Conservation (phyloP, 768 basidiomycete species). For the Postia placenta region DNA sequence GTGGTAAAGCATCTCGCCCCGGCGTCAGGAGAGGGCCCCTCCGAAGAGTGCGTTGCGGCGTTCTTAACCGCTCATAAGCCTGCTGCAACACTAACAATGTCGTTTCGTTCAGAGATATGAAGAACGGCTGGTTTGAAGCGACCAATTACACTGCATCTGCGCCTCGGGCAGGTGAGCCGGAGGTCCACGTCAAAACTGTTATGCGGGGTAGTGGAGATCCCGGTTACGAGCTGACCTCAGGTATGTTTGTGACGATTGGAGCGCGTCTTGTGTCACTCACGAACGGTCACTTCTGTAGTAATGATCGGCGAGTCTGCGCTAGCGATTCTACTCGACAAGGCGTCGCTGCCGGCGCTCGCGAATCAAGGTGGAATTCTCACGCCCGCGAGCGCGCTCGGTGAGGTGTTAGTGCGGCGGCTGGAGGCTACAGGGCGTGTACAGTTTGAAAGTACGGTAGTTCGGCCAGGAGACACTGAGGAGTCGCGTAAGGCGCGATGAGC, state of each 20-base stretch:
- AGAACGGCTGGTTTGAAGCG: constrained; percentile 54
- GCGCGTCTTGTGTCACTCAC: neutral
- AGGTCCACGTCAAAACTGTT: constrained; percentile 50
- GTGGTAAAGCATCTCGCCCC: constrained; percentile 45
- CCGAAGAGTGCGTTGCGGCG: constrained; percentile 49
- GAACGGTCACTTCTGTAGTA: constrained; percentile 32
- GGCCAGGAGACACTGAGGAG: constrained; percentile 3
- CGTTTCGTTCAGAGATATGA: constrained; percentile 36
- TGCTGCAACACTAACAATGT: neutral
- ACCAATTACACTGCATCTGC: constrained; percentile 69
- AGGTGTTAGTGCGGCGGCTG: constrained; percentile 64
- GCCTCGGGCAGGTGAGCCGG: constrained; percentile 29
- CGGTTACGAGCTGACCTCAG: constrained; percentile 55
- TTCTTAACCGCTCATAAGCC: too few relatives aligned
- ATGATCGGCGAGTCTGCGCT: constrained; percentile 81
- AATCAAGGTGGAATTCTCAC: constrained; percentile 76
- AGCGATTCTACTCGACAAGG: constrained; percentile 52
- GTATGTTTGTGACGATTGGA: constrained; percentile 29
- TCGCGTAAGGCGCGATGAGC: constrained; percentile 9
- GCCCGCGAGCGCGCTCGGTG: constrained; percentile 76
- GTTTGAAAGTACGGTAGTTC: constrained; percentile 47
- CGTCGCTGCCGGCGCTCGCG: constrained; percentile 49
- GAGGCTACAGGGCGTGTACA: constrained; percentile 49
- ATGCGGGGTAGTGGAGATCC: constrained; percentile 72
- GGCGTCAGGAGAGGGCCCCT: constrained; percentile 56